phyloP scores from a whole-genome alignment of 1,284 basidiomycete species.

The Ustilago sp. region DNA sequence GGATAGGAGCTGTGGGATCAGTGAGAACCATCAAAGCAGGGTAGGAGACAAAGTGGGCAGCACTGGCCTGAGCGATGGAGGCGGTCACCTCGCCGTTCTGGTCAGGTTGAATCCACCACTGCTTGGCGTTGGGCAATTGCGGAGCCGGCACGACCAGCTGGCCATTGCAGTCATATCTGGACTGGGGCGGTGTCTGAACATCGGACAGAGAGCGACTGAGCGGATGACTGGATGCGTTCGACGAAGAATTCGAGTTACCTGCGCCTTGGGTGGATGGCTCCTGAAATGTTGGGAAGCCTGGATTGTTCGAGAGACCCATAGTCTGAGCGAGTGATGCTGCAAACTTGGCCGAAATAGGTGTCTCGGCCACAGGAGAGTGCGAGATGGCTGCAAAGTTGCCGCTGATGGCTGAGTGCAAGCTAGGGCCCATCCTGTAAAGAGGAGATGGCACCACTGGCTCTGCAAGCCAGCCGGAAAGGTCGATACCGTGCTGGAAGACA shows the following conservation, averaged over 20 bases:
- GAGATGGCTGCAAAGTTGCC: constrained; percentile 40
- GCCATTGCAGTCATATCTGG: constrained; percentile 45
- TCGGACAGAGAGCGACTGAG: constrained; percentile 35
- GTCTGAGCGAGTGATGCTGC: constrained; percentile 45
- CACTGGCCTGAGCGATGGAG: constrained; percentile 56
- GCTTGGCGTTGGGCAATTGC: constrained; percentile 42
- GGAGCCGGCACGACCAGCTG: constrained; percentile 34
- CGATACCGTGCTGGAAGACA: constrained; percentile 39
- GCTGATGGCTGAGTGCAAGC: constrained; percentile 45
- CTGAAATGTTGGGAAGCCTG: constrained; percentile 25
- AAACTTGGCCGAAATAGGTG: constrained; percentile 49
- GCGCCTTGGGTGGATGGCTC: constrained; percentile 10
- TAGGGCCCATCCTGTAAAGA: constrained; percentile 63
- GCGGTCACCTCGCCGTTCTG: constrained; percentile 46
- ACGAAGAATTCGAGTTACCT: background rate
- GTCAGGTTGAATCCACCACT: constrained; percentile 58
- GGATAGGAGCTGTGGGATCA: constrained; percentile 61
- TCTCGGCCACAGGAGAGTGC: constrained; percentile 41
- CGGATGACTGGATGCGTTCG: constrained; percentile 17
- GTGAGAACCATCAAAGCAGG: constrained; percentile 63
- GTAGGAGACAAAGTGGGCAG: constrained; percentile 62
- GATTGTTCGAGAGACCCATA: constrained; percentile 37
- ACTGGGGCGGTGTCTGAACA: constrained; percentile 19
- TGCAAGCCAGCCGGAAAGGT: constrained; percentile 66
- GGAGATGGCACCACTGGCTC: constrained; percentile 68